phyloP scores from a whole-genome alignment of 352 stramenopile species.

The Pythium periplocum region DNA sequence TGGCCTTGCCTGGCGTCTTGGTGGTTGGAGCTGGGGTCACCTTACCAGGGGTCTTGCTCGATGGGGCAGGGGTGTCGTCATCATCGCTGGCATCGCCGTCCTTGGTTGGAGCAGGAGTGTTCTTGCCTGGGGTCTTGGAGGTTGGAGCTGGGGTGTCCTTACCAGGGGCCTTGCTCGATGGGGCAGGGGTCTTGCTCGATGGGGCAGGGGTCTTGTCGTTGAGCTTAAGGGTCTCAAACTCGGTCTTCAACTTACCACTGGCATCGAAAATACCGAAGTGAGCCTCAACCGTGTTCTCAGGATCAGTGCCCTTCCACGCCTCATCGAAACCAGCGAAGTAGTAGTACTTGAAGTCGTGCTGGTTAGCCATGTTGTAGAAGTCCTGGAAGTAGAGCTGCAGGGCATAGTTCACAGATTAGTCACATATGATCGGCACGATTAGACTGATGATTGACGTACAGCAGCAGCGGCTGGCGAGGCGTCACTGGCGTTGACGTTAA shows the following conservation, averaged over 20 bases:
- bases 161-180: background rate
- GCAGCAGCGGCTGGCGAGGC: conserved; percentile 35
- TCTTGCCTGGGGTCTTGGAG: background rate
- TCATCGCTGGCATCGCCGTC: background rate
- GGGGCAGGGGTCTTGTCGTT: conserved; percentile 1
- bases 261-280: conserved; percentile 54
- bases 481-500: conserved; percentile 24
- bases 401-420: conserved; percentile 6
- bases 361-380: conserved; percentile 41
- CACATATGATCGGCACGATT: background rate
- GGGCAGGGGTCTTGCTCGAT: background rate
- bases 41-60: background rate
- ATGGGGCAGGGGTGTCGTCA: background rate
- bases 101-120: background rate
- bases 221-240: conserved; percentile 27
- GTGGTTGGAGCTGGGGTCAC: background rate
- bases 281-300: conserved; percentile 42
- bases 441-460: conserved; percentile 6
- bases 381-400: conserved; percentile 40
- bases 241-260: conserved; percentile 39
- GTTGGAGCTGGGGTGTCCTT: background rate
- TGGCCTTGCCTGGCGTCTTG: background rate
- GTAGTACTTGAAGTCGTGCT: conserved; percentile 43
- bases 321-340: conserved; percentile 73
- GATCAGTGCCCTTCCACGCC: conserved; percentile 41